Evolutionary conservation across 2,329 filamentous ascomycete species (phyloP).

Genomic region (Bertia moriformis): DNA sequence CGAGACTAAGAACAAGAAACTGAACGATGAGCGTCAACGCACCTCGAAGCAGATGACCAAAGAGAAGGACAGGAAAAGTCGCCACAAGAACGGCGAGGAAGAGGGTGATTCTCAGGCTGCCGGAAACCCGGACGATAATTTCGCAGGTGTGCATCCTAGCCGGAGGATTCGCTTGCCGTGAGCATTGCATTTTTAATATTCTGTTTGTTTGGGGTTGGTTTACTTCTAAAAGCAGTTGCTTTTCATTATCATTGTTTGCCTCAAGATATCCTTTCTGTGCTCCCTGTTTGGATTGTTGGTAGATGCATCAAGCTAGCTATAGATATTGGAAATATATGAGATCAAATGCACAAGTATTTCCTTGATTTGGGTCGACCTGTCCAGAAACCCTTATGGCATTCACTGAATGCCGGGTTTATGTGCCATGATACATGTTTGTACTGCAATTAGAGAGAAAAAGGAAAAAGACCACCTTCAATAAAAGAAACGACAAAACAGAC

Average conservation of each 20-base stretch:
- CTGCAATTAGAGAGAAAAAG: background rate
- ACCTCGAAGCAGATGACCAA: constrained; percentile 23
- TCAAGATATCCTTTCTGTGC: background rate
- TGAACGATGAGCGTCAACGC: constrained; percentile 46
- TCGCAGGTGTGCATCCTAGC: constrained; percentile 32
- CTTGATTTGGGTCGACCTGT: too few relatives aligned
- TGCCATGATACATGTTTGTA: background rate
- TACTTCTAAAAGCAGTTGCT: background rate
- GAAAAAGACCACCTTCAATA: too few relatives aligned
- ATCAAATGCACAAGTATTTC: too few relatives aligned
- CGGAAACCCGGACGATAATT: constrained; percentile 11
- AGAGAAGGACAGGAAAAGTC: constrained; percentile 20
- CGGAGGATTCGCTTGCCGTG: constrained; percentile 17
- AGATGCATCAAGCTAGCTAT: background rate
- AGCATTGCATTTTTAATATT: too few relatives aligned
- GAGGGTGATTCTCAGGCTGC: constrained; percentile 11
- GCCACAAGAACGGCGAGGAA: constrained; percentile 16
- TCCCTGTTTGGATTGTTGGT: background rate
- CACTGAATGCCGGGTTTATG: too few relatives aligned
- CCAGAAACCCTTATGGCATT: too few relatives aligned
- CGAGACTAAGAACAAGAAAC: constrained; percentile 69
- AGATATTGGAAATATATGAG: constrained; percentile 1
- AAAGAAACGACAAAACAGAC: too few relatives aligned
- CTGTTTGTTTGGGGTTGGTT: background rate
- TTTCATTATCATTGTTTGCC: background rate